Percentiles rank a stretch among this genome's conserved stretches.
These are phyloP conservation scores for Thielaviopsis musarum DNA, from an alignment of 2,329 filamentous ascomycete genomes.

Conservation along the genomic window DNA sequence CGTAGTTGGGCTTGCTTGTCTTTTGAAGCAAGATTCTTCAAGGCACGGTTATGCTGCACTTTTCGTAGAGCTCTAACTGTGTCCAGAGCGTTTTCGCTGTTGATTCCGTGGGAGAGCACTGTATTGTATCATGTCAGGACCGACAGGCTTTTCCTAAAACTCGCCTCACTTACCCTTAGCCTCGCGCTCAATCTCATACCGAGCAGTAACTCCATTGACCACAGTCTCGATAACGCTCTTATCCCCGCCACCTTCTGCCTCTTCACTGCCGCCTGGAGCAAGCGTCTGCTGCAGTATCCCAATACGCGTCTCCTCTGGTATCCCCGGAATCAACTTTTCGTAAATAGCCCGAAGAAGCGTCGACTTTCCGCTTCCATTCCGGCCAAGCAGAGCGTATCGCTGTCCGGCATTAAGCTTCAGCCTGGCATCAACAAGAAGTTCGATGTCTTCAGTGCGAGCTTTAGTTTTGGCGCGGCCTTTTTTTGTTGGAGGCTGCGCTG, in stretches of 20 bases:
- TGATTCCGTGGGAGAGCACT: slow-evolving; percentile 43
- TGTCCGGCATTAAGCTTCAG: slow-evolving; percentile 55
- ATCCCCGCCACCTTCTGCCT: slow-evolving; percentile 19
- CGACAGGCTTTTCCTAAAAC: not conserved
- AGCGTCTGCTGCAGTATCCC: slow-evolving; percentile 53
- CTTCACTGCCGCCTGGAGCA: slow-evolving; percentile 15
- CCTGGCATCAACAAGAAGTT: slow-evolving; percentile 54
- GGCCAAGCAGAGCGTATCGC: slow-evolving; percentile 61
- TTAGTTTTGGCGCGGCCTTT: slow-evolving; percentile 34
- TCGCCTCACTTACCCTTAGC: slow-evolving; percentile 31
- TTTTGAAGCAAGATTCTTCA: slow-evolving; percentile 46
- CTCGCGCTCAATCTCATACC: slow-evolving; percentile 40
- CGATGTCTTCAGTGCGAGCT: slow-evolving; percentile 31
- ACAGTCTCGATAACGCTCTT: slow-evolving; percentile 48
- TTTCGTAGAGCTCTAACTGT: slow-evolving; percentile 44
- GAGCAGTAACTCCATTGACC: slow-evolving; percentile 41
- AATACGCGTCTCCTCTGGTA: slow-evolving; percentile 47
- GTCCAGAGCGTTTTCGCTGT: slow-evolving; percentile 36
- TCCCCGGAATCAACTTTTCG: slow-evolving; percentile 62
- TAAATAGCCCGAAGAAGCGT: slow-evolving; percentile 61
- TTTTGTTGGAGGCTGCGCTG: slow-evolving; percentile 13
- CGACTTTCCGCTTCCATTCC: slow-evolving; percentile 73
- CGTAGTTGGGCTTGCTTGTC: slow-evolving; percentile 58
- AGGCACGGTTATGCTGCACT: slow-evolving; percentile 44
- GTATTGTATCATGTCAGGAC: not conserved